A percentile compares a stretch with the other conserved stretches of the same genome.
phyloP scores from a whole-genome alignment of 2,329 filamentous ascomycete genomes.

The Akanthomyces lecanii region DNA sequence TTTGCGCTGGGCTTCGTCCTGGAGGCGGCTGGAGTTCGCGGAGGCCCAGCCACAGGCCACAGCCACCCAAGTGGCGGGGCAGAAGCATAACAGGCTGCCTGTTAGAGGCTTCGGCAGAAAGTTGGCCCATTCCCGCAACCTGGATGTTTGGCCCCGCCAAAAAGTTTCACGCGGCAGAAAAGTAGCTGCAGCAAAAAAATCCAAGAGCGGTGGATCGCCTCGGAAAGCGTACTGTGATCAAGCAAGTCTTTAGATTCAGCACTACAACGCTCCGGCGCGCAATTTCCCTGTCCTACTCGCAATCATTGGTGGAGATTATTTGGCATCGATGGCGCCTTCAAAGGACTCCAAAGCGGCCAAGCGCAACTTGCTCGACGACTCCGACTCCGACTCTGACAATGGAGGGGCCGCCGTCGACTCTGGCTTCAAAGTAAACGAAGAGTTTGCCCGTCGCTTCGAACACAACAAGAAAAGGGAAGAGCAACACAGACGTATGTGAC shows the following conservation, averaged over 20 bases:
- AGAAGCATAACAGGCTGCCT: not conserved
- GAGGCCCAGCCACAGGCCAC: conserved; percentile 13
- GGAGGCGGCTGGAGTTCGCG: conserved; percentile 6
- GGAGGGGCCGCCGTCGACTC: conserved; percentile 37
- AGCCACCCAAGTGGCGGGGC: conserved; percentile 13
- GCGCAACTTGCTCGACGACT: conserved; percentile 53
- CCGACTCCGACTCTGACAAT: conserved; percentile 45
- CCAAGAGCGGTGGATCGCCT: conserved; percentile 4
- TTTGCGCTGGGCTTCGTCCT: conserved; percentile 12
- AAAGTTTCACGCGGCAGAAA: conserved; percentile 19
- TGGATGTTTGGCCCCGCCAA: conserved; percentile 19
- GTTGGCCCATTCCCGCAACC: conserved; percentile 12
- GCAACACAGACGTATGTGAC: conserved; percentile 57
- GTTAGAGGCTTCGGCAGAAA: conserved; percentile 23
- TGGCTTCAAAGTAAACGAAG: conserved; percentile 79
- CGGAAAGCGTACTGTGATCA: not conserved
- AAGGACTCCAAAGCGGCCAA: conserved; percentile 35
- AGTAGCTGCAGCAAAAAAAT: conserved; percentile 7
- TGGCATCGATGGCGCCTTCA: not conserved
- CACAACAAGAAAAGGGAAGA: conserved; percentile 98
- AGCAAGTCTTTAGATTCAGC: not conserved
- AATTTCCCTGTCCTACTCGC: not conserved
- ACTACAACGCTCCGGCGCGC: not conserved
- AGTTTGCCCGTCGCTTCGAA: conserved; percentile 85
- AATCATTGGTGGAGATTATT: not conserved